A percentile compares a stretch with the other conserved stretches of the same genome.
Conservation (phyloP, 768 basidiomycete genomes). For the Neoboletus magnificus region DNA sequence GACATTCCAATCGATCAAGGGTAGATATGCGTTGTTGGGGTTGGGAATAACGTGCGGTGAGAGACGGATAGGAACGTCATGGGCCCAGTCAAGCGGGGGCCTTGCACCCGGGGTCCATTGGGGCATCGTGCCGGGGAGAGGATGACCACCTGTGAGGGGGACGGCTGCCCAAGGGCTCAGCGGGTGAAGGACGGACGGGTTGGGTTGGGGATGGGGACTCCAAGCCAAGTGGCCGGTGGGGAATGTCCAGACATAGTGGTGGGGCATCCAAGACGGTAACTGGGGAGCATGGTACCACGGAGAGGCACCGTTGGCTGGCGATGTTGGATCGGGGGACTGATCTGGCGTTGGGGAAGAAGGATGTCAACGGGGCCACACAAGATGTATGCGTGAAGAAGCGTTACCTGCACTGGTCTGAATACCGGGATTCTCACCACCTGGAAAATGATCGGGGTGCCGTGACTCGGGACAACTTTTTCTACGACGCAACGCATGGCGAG, state of each 20-base stretch:
- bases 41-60: conserved; percentile 32
- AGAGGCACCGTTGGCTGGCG: not conserved
- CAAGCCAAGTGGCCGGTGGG: conserved; percentile 26
- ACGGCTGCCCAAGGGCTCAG: conserved; percentile 16
- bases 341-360: conserved; percentile 3
- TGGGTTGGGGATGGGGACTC: conserved; percentile 23
- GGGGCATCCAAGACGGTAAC: conserved; percentile 17
- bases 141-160: conserved; percentile 19
- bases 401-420: conserved; percentile 20
- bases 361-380: conserved; percentile 1
- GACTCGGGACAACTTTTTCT: conserved; percentile 3
- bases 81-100: conserved; percentile 26
- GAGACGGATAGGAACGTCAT: conserved; percentile 22
- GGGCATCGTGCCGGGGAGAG: conserved; percentile 23
- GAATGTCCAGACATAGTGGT: conserved; percentile 24
- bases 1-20: conserved; percentile 37
- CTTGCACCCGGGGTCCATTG: conserved; percentile 28
- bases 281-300: not conserved
- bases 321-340: not conserved
- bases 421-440: conserved; percentile 20
- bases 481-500: conserved; percentile 8
- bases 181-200: conserved; percentile 1
- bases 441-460: conserved; percentile 14
- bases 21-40: conserved; percentile 26
- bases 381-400: not conserved